Percentiles rank a stretch among this genome's conserved stretches.
These are phyloP conservation scores for Moringa oleifera DNA, from an alignment of 345 rosid species.

Conservation along the genomic window DNA sequence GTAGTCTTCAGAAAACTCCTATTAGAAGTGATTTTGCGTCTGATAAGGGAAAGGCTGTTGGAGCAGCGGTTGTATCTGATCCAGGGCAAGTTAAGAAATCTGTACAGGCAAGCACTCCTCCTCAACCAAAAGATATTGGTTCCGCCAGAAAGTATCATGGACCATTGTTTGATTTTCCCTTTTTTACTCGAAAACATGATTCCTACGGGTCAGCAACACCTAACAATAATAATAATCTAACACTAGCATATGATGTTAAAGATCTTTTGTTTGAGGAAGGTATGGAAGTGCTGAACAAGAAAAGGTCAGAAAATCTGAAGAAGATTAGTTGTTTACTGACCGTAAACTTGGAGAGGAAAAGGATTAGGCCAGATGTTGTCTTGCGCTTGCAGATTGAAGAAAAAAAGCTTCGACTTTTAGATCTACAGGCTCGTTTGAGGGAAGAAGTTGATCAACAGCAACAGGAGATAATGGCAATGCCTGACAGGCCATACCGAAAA, in stretches of 20 bases:
- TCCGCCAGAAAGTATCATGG: constrained; percentile 94
- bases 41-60: constrained; percentile 75
- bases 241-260: constrained; percentile 80
- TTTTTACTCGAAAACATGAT: constrained; percentile 93
- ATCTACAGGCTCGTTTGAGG: constrained; percentile 79
- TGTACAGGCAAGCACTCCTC: constrained; percentile 41
- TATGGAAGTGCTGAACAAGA: constrained; percentile 63
- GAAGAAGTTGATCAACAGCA: constrained; percentile 93
- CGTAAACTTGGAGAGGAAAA: constrained; percentile 87
- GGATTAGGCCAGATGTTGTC: constrained; percentile 98
- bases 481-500: constrained; percentile 95
- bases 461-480: constrained; percentile 98
- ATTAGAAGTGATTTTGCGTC: constrained; percentile 47
- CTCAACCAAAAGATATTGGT: constrained; percentile 68
- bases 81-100: constrained; percentile 63
- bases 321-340: constrained; percentile 78
- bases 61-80: constrained; percentile 50
- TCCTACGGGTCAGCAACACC: constrained; percentile 68
- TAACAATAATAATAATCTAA: constrained; percentile 72
- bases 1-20: constrained; percentile 47
- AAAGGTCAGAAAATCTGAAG: constrained; percentile 72
- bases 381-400: constrained; percentile 96
- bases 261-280: constrained; percentile 95
- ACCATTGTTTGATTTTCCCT: constrained; percentile 96
- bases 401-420: constrained; percentile 75